A percentile compares a stretch with the other conserved stretches of the same genome.
Evolutionary conservation across 306 rosid genomes (phyloP).

Genomic region (Gastrolobium bilobum): DNA sequence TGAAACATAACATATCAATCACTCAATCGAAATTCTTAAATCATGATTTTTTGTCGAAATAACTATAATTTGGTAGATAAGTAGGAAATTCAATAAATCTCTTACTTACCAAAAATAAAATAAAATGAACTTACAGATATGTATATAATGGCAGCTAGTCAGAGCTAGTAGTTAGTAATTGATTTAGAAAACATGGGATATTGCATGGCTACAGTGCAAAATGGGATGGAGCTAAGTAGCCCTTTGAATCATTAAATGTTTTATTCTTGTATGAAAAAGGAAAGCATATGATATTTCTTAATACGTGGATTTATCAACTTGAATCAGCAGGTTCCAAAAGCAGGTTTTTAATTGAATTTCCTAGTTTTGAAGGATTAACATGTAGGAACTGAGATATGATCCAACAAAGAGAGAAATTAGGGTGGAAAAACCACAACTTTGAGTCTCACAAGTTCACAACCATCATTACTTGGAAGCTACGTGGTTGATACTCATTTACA

Average conservation of each 20-base stretch:
- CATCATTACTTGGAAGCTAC: not conserved
- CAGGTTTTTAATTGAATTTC: not conserved
- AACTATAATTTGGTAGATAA: slow-evolving; percentile 10
- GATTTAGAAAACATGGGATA: slow-evolving; percentile 2
- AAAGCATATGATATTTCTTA: slow-evolving; percentile 1
- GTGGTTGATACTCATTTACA: not conserved
- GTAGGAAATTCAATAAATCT: not conserved
- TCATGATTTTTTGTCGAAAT: slow-evolving; percentile 30
- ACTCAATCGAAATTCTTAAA: slow-evolving; percentile 23
- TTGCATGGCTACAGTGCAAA: slow-evolving; percentile 5
- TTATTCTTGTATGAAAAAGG: not conserved
- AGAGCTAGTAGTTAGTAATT: not conserved
- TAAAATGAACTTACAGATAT: not conserved
- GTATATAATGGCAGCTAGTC: slow-evolving; percentile 23
- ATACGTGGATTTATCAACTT: slow-evolving; percentile 9
- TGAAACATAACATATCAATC: slow-evolving; percentile 29
- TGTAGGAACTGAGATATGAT: slow-evolving; percentile 2
- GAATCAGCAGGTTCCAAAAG: not conserved
- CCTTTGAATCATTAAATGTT: slow-evolving; percentile 7
- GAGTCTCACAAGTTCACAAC: not conserved
- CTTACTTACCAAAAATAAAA: not conserved
- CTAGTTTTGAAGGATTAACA: slow-evolving; percentile 13
- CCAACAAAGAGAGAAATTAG: not conserved
- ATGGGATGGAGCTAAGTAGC: not conserved
- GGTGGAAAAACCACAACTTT: not conserved